These are phyloP conservation scores for Reutealis trisperma DNA, from an alignment of 345 rosid species.

Conservation along the genomic window DNA sequence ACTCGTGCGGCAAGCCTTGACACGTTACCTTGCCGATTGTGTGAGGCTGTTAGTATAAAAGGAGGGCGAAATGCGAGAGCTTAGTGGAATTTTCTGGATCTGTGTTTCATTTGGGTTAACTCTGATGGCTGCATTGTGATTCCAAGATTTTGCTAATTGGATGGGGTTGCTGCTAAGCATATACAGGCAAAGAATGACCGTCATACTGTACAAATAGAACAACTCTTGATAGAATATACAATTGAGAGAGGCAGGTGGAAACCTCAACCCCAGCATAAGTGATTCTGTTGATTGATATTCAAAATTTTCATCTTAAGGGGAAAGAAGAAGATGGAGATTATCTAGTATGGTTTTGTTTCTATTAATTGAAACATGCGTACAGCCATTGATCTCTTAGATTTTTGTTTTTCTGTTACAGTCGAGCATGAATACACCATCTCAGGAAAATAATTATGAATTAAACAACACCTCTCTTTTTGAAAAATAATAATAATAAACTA, in stretches of 20 bases:
- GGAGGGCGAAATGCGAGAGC: conserved; percentile 61
- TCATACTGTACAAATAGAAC: conserved; percentile 9
- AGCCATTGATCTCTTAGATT: too few relatives aligned
- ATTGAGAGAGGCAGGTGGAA: neutral
- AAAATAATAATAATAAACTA: too few relatives aligned
- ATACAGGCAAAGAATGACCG: conserved; percentile 1
- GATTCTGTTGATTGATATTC: neutral
- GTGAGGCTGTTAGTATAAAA: conserved; percentile 69
- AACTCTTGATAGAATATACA: conserved; percentile 2
- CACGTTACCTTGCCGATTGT: conserved; percentile 85
- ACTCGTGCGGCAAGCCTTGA: conserved; percentile 72
- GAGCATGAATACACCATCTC: too few relatives aligned
- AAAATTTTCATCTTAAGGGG: too few relatives aligned
- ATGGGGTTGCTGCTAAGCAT: conserved; percentile 3
- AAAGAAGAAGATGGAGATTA: neutral
- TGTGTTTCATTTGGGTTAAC: conserved; percentile 5
- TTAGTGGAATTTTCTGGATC: conserved; percentile 7
- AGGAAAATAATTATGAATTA: too few relatives aligned
- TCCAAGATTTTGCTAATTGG: conserved; percentile 10
- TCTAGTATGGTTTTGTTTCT: neutral
- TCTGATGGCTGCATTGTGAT: neutral
- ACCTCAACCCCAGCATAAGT: neutral
- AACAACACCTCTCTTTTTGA: too few relatives aligned
- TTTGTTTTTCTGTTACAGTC: too few relatives aligned
- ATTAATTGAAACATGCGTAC: too few relatives aligned